Evolutionary conservation across 1,284 basidiomycete species (phyloP).

Genomic region (Mycena sp.): DNA sequence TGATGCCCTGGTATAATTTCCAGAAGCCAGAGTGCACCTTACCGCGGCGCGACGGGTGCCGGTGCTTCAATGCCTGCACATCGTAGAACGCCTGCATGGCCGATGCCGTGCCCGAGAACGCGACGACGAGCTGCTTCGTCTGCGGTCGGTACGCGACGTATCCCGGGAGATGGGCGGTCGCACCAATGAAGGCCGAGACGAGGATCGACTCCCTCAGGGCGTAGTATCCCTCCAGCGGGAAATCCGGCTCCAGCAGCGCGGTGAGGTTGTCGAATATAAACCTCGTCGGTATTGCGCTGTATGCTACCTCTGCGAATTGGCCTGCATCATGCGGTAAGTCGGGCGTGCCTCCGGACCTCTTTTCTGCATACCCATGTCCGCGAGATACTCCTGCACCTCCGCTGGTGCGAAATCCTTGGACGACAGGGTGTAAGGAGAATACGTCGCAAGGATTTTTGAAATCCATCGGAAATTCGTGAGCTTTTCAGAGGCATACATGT

Average conservation of each 20-base stretch:
- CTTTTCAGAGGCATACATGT: conserved; percentile 59
- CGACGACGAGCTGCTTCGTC: conserved; percentile 54
- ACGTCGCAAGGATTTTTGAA: conserved; percentile 53
- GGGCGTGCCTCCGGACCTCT: neutral
- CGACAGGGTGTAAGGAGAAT: conserved; percentile 51
- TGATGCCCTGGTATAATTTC: conserved; percentile 57
- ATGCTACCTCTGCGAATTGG: conserved; percentile 60
- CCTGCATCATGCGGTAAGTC: conserved; percentile 38
- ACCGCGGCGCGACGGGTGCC: conserved; percentile 49
- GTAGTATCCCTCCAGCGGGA: conserved; percentile 58
- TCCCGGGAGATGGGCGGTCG: conserved; percentile 51
- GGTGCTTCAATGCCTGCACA: conserved; percentile 47
- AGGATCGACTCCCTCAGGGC: conserved; percentile 47
- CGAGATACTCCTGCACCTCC: conserved; percentile 47
- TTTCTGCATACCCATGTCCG: conserved; percentile 50
- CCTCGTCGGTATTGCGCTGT: conserved; percentile 49
- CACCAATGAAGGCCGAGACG: conserved; percentile 50
- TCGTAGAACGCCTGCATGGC: conserved; percentile 55
- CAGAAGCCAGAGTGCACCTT: conserved; percentile 63
- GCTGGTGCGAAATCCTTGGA: conserved; percentile 47
- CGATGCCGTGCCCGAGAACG: conserved; percentile 57
- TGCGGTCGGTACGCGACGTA: conserved; percentile 53
- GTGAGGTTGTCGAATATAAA: conserved; percentile 54
- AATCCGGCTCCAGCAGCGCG: conserved; percentile 48
- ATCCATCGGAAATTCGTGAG: conserved; percentile 62